Evolutionary conservation across 1,139 yeast genomes (phyloP).

Genomic region (Yueomyces sp.): DNA sequence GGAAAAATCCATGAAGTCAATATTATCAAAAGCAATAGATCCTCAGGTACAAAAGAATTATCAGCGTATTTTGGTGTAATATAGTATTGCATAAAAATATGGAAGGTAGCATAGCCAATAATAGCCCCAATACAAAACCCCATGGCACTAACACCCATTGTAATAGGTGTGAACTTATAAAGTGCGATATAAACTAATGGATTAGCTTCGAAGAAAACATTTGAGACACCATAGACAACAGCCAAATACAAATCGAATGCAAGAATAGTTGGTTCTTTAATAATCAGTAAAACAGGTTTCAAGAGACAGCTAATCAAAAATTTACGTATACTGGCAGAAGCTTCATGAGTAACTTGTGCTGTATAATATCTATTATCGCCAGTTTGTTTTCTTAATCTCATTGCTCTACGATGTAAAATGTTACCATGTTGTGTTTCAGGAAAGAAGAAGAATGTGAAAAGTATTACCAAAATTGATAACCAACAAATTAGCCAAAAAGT

Average conservation of each 20-base stretch:
- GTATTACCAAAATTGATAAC: constrained; percentile 26
- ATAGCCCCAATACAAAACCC: constrained; percentile 16
- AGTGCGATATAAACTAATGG: constrained; percentile 37
- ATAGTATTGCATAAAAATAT: constrained; percentile 24
- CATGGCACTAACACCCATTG: constrained; percentile 12
- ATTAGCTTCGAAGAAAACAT: constrained; percentile 47
- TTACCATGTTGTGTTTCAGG: constrained; percentile 42
- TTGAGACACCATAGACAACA: constrained; percentile 38
- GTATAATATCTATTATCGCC: constrained; percentile 31
- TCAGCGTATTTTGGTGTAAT: constrained; percentile 6
- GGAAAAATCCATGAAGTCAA: constrained; percentile 9
- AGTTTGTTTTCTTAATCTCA: constrained; percentile 33
- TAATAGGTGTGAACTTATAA: constrained; percentile 29
- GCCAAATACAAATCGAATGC: constrained; percentile 39
- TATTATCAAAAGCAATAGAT: constrained; percentile 9
- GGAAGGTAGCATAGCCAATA: constrained; percentile 7
- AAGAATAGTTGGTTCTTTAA: constrained; percentile 35
- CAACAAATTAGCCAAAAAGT: constrained; percentile 29
- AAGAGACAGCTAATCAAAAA: constrained; percentile 33
- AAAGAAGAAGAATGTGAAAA: constrained; percentile 27
- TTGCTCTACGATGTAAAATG: constrained; percentile 35
- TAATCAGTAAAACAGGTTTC: constrained; percentile 34
- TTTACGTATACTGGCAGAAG: constrained; percentile 19
- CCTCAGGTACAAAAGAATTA: constrained; percentile 11
- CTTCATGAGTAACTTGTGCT: constrained; percentile 25